These are phyloP conservation scores for Populus hybrid DNA, from an alignment of 441 rosid genomes.

Conservation along the genomic window DNA sequence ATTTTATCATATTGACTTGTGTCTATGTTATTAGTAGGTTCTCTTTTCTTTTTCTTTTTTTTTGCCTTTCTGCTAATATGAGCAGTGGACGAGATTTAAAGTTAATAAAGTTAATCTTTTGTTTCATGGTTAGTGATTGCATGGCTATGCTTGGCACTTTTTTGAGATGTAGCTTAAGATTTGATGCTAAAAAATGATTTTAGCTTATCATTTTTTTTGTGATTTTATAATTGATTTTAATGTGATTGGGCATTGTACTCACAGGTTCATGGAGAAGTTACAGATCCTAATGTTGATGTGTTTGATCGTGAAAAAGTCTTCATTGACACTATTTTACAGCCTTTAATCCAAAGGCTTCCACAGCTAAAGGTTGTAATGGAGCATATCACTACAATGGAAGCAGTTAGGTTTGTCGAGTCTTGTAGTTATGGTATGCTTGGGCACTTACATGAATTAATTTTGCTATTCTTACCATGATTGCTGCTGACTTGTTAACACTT, in stretches of 20 bases:
- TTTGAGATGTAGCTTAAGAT: background rate
- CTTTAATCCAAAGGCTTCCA: slow-evolving; percentile 72
- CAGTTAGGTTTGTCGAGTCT: slow-evolving; percentile 79
- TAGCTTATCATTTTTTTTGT: background rate
- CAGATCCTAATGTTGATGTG: slow-evolving; percentile 71
- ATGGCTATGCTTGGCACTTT: background rate
- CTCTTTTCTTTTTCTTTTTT: background rate
- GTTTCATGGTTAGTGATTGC: background rate
- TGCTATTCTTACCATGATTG: background rate
- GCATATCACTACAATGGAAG: slow-evolving; percentile 90
- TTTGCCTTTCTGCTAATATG: background rate
- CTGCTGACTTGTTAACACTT: background rate
- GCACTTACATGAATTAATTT: background rate
- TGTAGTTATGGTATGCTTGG: slow-evolving; percentile 62
- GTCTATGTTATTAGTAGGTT: background rate
- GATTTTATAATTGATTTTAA: background rate
- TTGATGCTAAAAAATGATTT: background rate
- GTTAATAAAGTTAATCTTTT: background rate
- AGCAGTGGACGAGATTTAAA: background rate
- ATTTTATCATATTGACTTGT: slow-evolving; percentile 4
- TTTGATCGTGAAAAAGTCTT: slow-evolving; percentile 93
- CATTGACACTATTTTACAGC: slow-evolving; percentile 70
- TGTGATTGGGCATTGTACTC: slow-evolving; percentile 4
- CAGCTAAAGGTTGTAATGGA: slow-evolving; percentile 84
- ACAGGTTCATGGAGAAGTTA: slow-evolving; percentile 98